These are phyloP conservation scores for Phytophthora parvispora DNA, from an alignment of 352 stramenopile genomes.

Conservation along the genomic window DNA sequence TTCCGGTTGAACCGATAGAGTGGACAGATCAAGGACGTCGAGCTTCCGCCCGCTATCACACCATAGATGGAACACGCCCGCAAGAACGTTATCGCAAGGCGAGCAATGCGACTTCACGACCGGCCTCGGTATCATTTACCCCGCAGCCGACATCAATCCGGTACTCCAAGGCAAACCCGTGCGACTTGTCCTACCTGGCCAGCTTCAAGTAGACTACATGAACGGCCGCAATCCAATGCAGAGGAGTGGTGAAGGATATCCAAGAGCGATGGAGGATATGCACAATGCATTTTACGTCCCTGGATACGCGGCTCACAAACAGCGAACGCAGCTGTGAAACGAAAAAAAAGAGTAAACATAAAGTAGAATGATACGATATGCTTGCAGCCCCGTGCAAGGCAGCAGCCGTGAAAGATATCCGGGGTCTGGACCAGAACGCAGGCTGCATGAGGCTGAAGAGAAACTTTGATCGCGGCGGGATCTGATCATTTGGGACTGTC, in stretches of 20 bases:
- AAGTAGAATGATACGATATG: too few species aligned
- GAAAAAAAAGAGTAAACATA: slow-evolving; percentile 17
- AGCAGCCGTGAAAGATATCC: slow-evolving; percentile 2
- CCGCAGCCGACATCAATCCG: slow-evolving; percentile 22
- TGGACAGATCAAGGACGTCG: slow-evolving; percentile 16
- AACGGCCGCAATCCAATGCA: slow-evolving; percentile 14
- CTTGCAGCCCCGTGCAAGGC: neutral
- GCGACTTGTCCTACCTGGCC: slow-evolving; percentile 66
- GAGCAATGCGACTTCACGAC: neutral
- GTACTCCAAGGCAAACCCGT: slow-evolving; percentile 50
- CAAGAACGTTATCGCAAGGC: slow-evolving; percentile 13
- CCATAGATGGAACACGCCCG: slow-evolving; percentile 18
- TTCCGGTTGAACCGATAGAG: slow-evolving; percentile 34
- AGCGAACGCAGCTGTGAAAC: slow-evolving; percentile 9
- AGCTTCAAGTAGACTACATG: slow-evolving; percentile 52
- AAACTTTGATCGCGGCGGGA: slow-evolving; percentile 13
- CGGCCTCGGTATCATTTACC: slow-evolving; percentile 1
- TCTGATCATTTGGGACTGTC: neutral
- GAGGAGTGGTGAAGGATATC: slow-evolving; percentile 6
- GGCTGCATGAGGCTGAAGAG: slow-evolving; percentile 7
- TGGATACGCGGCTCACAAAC: neutral
- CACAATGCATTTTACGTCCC: neutral
- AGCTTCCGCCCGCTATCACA: slow-evolving; percentile 20
- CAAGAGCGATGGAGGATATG: slow-evolving; percentile 5
- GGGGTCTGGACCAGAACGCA: slow-evolving; percentile 15